phyloP scores from a whole-genome alignment of 2,329 filamentous ascomycete genomes.

The Colletotrichum sp. region DNA sequence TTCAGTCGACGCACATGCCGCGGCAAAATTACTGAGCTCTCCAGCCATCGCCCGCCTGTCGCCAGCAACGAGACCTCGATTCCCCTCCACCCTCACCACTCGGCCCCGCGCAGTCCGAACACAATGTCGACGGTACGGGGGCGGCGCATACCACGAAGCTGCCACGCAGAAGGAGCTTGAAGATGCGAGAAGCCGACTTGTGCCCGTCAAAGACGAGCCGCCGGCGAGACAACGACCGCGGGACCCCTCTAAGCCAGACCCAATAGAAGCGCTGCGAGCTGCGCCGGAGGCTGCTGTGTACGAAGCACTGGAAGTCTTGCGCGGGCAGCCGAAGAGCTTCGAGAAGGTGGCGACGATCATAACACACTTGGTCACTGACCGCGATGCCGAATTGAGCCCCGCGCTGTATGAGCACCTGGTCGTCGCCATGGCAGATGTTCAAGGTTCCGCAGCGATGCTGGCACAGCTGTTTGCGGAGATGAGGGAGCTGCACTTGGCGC shows the following conservation, averaged over 20 bases:
- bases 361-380: conserved; percentile 61
- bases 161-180: background rate
- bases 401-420: conserved; percentile 78
- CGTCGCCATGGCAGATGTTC: conserved; percentile 68
- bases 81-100: background rate
- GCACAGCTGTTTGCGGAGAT: conserved; percentile 74
- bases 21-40: conserved; percentile 35
- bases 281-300: conserved; percentile 47
- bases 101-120: background rate
- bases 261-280: conserved; percentile 28
- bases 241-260: background rate
- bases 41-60: conserved; percentile 22
- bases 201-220: background rate
- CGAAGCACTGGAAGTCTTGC: conserved; percentile 48
- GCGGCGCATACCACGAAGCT: background rate
- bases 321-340: conserved; percentile 41
- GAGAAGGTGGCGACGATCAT: conserved; percentile 50
- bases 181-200: background rate
- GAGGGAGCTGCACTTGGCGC: conserved; percentile 62
- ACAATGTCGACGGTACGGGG: background rate
- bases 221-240: background rate
- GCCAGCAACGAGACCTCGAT: background rate
- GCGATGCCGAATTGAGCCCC: conserved; percentile 58
- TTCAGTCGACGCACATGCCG: conserved; percentile 47
- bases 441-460: conserved; percentile 72